A percentile compares a stretch with the other conserved stretches of the same genome.
Evolutionary conservation across 73 alveolate genomes (phyloP).

Genomic region (Paramecium tetraurelia): DNA sequence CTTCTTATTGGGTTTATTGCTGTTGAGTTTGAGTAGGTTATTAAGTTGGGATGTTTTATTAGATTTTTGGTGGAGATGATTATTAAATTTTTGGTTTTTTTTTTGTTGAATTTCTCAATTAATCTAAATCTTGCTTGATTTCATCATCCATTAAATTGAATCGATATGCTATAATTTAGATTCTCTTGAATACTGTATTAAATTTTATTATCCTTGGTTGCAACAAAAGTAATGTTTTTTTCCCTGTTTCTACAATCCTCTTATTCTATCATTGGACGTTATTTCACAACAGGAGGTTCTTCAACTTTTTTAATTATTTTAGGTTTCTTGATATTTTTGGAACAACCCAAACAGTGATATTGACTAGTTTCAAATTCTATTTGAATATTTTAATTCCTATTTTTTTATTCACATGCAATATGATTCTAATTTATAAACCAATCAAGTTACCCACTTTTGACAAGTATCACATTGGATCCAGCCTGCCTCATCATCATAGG

Average conservation of each 20-base stretch:
- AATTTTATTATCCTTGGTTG: constrained; percentile 43
- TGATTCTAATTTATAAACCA: not conserved
- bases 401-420: not conserved
- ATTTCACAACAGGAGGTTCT: not conserved
- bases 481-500: constrained; percentile 34
- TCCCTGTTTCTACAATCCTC: constrained; percentile 20
- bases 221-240: constrained; percentile 20
- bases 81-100: not conserved
- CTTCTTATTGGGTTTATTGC: not conserved
- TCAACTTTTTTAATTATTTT: not conserved
- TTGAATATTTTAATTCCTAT: not conserved
- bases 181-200: not conserved
- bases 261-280: not conserved
- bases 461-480: constrained; percentile 35
- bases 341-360: constrained; percentile 4
- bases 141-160: constrained; percentile 20
- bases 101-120: not conserved
- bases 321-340: not conserved
- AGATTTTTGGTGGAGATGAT: not conserved
- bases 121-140: not conserved
- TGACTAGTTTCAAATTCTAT: not conserved
- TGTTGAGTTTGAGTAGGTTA: not conserved
- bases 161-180: not conserved
- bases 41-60: not conserved
- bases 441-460: constrained; percentile 13